Evolutionary conservation across 345 rosid species (phyloP).

Genomic region (Hibiscus trionum): DNA sequence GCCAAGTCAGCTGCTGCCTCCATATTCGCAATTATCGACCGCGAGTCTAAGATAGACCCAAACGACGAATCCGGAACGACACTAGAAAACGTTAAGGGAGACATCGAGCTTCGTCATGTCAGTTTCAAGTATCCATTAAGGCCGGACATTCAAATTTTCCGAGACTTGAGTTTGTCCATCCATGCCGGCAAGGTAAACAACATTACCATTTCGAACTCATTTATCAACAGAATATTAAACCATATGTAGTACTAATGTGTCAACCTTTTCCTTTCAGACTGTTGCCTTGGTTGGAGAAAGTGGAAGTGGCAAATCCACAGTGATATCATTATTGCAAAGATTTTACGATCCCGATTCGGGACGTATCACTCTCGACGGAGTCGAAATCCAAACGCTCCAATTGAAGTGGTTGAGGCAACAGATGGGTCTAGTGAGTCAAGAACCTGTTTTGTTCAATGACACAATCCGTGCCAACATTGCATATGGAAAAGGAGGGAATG

Average conservation of each 20-base stretch:
- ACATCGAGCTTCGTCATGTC: constrained; percentile 21
- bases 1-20: constrained; percentile 28
- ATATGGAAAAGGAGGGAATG: constrained; percentile 23
- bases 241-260: not conserved
- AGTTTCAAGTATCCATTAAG: constrained; percentile 28
- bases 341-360: constrained; percentile 34
- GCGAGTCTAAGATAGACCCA: constrained; percentile 25
- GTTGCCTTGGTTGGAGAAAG: constrained; percentile 36
- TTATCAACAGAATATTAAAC: not conserved
- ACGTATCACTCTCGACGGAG: constrained; percentile 22
- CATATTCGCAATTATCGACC: constrained; percentile 25
- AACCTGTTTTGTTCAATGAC: constrained; percentile 18
- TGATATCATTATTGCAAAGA: constrained; percentile 22
- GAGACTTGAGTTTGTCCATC: constrained; percentile 19
- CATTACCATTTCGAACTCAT: not conserved
- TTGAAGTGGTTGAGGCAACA: constrained; percentile 28
- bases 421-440: constrained; percentile 32
- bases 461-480: constrained; percentile 29
- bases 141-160: constrained; percentile 26
- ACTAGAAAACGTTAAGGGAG: constrained; percentile 15
- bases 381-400: constrained; percentile 20
- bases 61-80: constrained; percentile 19
- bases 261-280: constrained; percentile 12
- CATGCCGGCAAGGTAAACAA: constrained; percentile 21
- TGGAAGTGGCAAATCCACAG: constrained; percentile 33